Evolutionary conservation across 2,329 filamentous ascomycete species (phyloP), one percentile per base, ranked within the genome.

Genomic region (Aspergillus sp.): DNA sequence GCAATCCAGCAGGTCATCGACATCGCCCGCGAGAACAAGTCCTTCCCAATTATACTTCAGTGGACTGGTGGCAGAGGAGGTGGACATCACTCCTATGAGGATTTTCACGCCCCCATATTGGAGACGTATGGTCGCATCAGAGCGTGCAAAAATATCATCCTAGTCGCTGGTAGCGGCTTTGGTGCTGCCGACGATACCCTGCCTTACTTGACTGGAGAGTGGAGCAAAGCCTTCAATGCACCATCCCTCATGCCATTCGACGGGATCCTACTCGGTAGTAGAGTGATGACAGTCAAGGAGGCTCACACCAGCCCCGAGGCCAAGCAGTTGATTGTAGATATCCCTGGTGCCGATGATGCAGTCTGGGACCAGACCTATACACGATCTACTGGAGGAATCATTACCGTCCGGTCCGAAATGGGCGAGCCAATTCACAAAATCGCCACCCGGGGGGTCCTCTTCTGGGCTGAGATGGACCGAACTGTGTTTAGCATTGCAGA

Each of bases 401-500:
- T 53, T 8, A 53, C 50, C 5, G 50, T 53, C 7, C 30, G 32
- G 17, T 53, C 50, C 3, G 50, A 53, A 32, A 53, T 53, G 50
- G 50, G 50, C 10, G 50, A 53, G 50, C 50, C 50, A 5, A 53
- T 53, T 30, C 50, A 53, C 19, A 53, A 53, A 32, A 38, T 53
- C 15, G 50, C 50, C 10, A 59, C 57, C 5, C 13, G 27, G 1
- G 30, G 36, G 19, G 50, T 59, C 27, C 50, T n/a, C 13, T 30
- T 59, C 6, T 59, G 57, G 57, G 25, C 47, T 3, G 51, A 54
- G 32, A 30, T 54, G 36, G 57, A 59, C 30, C n/a, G 32, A 5
- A 36, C 42, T 23, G 48, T 59, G 27, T 59, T 59, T 23, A 50
- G 49, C 10, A 59, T 59, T 25, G 32, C 50, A 3, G 57, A 59